Evolutionary conservation across 768 basidiomycete genomes (phyloP).

Genomic region (Pleurotus pulmonarius): DNA sequence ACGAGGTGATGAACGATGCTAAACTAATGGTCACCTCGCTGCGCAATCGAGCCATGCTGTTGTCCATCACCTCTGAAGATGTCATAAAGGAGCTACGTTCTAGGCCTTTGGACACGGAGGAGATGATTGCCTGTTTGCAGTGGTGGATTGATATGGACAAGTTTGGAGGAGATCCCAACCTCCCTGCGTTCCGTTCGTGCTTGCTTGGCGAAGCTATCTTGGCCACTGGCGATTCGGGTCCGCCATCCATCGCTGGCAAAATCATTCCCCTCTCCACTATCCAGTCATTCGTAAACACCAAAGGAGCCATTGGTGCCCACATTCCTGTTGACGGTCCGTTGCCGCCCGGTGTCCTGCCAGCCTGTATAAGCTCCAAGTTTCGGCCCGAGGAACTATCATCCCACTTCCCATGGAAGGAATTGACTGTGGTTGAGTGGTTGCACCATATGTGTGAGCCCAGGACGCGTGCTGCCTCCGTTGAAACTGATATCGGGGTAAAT

Average conservation of each 20-base stretch:
- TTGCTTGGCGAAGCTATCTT: slow-evolving; percentile 74
- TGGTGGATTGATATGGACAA: slow-evolving; percentile 71
- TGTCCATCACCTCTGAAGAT: slow-evolving; percentile 75
- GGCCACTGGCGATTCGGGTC: slow-evolving; percentile 28
- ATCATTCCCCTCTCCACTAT: slow-evolving; percentile 70
- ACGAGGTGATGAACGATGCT: slow-evolving; percentile 52
- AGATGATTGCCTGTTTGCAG: slow-evolving; percentile 77
- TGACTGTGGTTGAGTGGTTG: slow-evolving; percentile 76
- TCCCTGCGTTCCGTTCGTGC: slow-evolving; percentile 46
- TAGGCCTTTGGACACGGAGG: slow-evolving; percentile 64
- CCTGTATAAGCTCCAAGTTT: slow-evolving; percentile 60
- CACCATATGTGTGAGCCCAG: slow-evolving; percentile 51
- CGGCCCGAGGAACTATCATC: slow-evolving; percentile 40
- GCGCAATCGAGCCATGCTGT: slow-evolving; percentile 60
- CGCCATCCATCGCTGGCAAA: slow-evolving; percentile 34
- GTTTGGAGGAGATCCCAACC: slow-evolving; percentile 30
- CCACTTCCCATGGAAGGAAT: slow-evolving; percentile 76
- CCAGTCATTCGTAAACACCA: slow-evolving; percentile 67
- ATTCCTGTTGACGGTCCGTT: slow-evolving; percentile 76
- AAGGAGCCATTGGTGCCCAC: slow-evolving; percentile 38
- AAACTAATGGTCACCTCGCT: slow-evolving; percentile 58
- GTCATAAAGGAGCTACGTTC: slow-evolving; percentile 73
- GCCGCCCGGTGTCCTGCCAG: slow-evolving; percentile 68
- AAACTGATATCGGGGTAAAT: slow-evolving; percentile 63
- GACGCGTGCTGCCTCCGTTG: slow-evolving; percentile 34